Evolutionary conservation across 2,329 filamentous ascomycete species (phyloP).

Genomic region (Arthrobotrys entomopaga): DNA sequence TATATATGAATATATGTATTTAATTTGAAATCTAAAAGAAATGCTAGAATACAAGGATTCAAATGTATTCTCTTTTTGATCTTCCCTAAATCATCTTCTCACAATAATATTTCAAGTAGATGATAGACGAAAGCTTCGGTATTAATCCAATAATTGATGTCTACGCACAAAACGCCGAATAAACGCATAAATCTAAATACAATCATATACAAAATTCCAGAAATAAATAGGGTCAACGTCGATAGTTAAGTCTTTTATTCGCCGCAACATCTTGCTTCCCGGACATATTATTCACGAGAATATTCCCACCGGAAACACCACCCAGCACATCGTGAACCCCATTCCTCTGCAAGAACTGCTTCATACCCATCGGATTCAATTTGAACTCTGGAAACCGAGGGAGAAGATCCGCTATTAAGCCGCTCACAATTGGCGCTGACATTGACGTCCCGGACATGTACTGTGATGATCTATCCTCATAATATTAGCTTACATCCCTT

Average conservation of each 20-base stretch:
- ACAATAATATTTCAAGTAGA: no score
- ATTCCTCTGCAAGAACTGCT: constrained; percentile 35
- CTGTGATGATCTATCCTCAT: neutral
- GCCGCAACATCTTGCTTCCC: neutral
- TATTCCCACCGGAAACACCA: constrained; percentile 5
- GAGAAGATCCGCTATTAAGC: constrained; percentile 11
- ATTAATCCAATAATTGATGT: no score
- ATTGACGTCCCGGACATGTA: constrained; percentile 56
- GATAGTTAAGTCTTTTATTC: no score
- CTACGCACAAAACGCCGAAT: neutral
- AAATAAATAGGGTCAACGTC: neutral
- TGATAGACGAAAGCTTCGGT: no score
- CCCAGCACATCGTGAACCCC: neutral
- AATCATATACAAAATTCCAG: neutral
- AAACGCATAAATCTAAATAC: neutral
- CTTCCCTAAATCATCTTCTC: neutral
- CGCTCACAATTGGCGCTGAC: constrained; percentile 5
- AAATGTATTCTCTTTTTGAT: neutral
- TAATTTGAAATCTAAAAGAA: constrained; percentile 20
- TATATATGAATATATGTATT: constrained; percentile 17
- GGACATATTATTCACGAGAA: constrained; percentile 5
- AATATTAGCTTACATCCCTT: neutral
- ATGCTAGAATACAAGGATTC: constrained; percentile 16
- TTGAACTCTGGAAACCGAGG: constrained; percentile 22
- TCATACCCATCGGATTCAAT: constrained; percentile 55